These are phyloP conservation scores for Firmiana major DNA, from an alignment of 345 rosid species.

Conservation along the genomic window DNA sequence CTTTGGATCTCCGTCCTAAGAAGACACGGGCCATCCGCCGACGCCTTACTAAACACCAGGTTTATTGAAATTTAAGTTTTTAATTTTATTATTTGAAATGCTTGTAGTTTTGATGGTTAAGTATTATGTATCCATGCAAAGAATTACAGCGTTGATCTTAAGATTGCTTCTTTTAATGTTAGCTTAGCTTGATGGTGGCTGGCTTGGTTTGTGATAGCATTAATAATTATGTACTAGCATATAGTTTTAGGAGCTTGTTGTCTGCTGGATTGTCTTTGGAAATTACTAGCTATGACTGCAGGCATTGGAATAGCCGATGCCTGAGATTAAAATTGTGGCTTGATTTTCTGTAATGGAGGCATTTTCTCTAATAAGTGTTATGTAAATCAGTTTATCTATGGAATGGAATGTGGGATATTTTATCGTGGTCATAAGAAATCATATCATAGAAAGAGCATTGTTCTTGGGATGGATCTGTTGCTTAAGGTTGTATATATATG, in stretches of 20 bases:
- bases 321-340: background rate
- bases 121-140: background rate
- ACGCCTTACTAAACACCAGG: slow-evolving; percentile 92
- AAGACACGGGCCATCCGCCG: slow-evolving; percentile 92
- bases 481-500: background rate
- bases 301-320: background rate
- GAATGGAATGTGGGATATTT: background rate
- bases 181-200: background rate
- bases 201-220: background rate
- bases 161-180: background rate
- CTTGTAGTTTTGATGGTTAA: background rate
- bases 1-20: slow-evolving; percentile 93
- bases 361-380: background rate
- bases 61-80: background rate
- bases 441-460: background rate
- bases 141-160: background rate
- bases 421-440: background rate
- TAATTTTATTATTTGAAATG: background rate
- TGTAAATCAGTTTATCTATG: background rate
- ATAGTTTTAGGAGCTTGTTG: background rate
- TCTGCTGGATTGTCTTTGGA: background rate
- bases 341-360: too few relatives aligned
- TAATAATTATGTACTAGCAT: background rate
- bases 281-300: background rate
- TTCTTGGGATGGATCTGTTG: background rate